Conservation (phyloP, 768 basidiomycete species). For the Termitomyces sp. region DNA sequence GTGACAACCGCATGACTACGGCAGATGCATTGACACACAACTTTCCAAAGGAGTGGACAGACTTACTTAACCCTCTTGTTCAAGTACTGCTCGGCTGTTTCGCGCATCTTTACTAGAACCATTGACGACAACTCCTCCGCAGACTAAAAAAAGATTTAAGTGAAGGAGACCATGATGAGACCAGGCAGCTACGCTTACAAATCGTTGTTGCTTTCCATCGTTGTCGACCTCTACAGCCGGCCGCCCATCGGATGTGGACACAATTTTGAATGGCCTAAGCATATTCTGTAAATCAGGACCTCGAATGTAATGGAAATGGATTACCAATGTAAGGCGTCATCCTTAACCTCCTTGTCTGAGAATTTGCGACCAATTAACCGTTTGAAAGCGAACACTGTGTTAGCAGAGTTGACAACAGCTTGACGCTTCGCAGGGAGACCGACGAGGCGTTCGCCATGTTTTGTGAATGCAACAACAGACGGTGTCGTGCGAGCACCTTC, state of each 20-base stretch:
- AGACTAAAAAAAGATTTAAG: constrained; percentile 43
- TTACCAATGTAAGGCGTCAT: constrained; percentile 83
- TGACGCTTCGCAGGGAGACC: constrained; percentile 97
- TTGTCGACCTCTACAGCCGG: constrained; percentile 85
- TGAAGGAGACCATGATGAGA: neutral
- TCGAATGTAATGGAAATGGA: constrained; percentile 15
- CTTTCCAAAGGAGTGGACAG: neutral
- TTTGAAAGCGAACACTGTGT: constrained; percentile 94
- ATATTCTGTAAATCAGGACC: neutral
- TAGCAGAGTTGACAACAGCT: constrained; percentile 90
- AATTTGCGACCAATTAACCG: constrained; percentile 93
- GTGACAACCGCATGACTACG: constrained; percentile 84
- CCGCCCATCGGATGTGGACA: constrained; percentile 64
- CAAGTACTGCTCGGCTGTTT: constrained; percentile 90
- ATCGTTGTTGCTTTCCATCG: constrained; percentile 76
- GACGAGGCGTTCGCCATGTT: constrained; percentile 94
- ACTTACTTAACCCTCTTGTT: constrained; percentile 94
- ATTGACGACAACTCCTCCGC: constrained; percentile 84
- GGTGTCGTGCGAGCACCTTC: constrained; percentile 98
- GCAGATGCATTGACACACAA: neutral
- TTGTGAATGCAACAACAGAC: constrained; percentile 97
- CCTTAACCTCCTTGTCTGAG: constrained; percentile 89
- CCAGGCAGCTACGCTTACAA: constrained; percentile 41
- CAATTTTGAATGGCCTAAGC: constrained; percentile 75
- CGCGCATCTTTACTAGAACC: constrained; percentile 90